Evolutionary conservation across 441 rosid species (phyloP), one percentile per base, ranked within the genome.

Genomic region (Lepidium campestre): DNA sequence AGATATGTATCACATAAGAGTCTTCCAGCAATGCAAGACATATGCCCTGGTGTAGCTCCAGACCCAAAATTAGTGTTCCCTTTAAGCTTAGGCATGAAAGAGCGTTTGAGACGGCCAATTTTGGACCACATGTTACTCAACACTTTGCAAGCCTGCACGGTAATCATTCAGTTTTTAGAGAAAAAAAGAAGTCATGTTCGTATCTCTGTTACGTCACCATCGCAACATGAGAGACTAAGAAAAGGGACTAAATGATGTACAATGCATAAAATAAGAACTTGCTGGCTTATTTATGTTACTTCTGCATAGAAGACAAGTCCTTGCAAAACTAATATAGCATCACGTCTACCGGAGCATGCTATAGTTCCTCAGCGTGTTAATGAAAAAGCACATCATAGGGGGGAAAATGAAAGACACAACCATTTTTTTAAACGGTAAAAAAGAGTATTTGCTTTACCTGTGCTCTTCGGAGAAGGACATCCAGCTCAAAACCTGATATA

Each of bases 401-500:
- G n/a, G n/a, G n/a, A n/a, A n/a, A 6, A 9, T 6, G 13, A 67
- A 23, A 46, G 29, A 36, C 18, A n/a, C 9, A 5, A 29, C 31
- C 35, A 50, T 20, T 17, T 62, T 55, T 57, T 32, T 52, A 52
- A n/a, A 27, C 1, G 57, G 68, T 23, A 36, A 23, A 45, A 40
- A 44, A 70, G 40, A 34, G 31, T n/a, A n/a, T 39, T 23, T 72
- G 56, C 41, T 78, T 56, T 68, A 90, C 98, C 96, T 89, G 92
- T 41, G 90, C 80, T 82, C 99, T 86, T 64, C 90, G 94, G 34
- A 94, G 91, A 71, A 91, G 91, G 70, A 91, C 92, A 78, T 91
- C 94, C 77, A 94, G 81, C 80, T 94, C 99, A 86, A 89, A 94
- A 57, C 99, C 94, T 78, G 98, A 94, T 82, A 91, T 79, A 73